Base-by-base conservation (phyloP, 2,329 filamentous ascomycete genomes). In the Pezicula carpinea region DNA sequence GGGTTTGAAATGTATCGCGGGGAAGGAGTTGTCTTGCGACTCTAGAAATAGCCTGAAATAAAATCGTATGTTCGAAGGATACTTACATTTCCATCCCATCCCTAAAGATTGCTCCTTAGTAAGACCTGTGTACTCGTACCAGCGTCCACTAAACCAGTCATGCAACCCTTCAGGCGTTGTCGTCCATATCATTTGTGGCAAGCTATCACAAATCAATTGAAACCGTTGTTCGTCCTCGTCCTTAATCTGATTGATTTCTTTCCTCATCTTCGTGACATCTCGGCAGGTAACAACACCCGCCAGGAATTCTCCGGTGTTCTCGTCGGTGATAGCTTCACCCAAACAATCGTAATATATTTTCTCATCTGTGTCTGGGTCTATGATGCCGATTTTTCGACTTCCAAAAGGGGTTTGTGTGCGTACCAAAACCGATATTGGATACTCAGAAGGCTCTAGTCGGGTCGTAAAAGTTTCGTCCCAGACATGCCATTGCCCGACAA, bases 61-160 rank as follows among this genome's bases (percentile, higher is more conserved):
- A n/a, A n/a, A n/a, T n/a, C n/a, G n/a, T n/a, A n/a, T n/a, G n/a
- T n/a, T n/a, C n/a, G n/a, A n/a, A n/a, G n/a, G n/a, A n/a, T n/a
- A n/a, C n/a, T n/a, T n/a, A n/a, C n/a, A 66, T 56, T 72, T 69
- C 83, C 85, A 89, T 2, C 76, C 76, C 23, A 71, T 59, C 0
- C 85, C 85, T 2, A 85, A 55, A 21, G 80, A 86, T 8, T 82
- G 70, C 38, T 85, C 78, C 8, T 74, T 70, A 0, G 73, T 75
- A 19, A 89, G 65, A 0, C 87, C 85, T 0, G 87, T 91, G 57
- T 87, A 91, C n/a, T 80, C 76, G 58, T 87, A 88, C 85, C 87
- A 92, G n/a, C 83, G 72, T 39, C 80, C 77, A 49, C 85, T 87
- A 64, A 84, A 91, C 66, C 88, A 91, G 57, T 91, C 86, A 54